Evolutionary conservation across 1,284 basidiomycete species (phyloP).

Genomic region (Ceratorhiza oryzae-sativae): DNA sequence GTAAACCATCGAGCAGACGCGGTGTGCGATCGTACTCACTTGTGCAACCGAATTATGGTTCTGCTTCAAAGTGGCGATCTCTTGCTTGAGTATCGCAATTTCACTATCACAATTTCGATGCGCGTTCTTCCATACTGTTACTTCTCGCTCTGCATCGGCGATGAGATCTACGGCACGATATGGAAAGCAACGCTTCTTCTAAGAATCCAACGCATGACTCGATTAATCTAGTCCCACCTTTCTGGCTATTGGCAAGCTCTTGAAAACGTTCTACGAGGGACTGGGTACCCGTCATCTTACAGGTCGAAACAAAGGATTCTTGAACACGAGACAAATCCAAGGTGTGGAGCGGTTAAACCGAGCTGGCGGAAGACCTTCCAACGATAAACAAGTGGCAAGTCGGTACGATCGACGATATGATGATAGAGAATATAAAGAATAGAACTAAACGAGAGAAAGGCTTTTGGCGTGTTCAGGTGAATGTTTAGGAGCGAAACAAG

Average conservation of each 20-base stretch:
- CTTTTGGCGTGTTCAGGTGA: slow-evolving; percentile 21
- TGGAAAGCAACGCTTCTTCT: not conserved
- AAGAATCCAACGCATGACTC: not conserved
- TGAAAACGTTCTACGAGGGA: slow-evolving; percentile 15
- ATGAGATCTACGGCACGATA: slow-evolving; percentile 10
- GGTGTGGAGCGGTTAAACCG: not conserved
- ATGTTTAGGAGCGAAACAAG: slow-evolving; percentile 19
- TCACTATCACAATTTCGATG: not conserved
- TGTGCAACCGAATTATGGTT: not conserved
- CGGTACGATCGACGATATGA: no score
- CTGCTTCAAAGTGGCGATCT: slow-evolving; percentile 21
- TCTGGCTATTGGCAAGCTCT: slow-evolving; percentile 11
- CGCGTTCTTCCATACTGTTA: slow-evolving; percentile 28
- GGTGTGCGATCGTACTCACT: not conserved
- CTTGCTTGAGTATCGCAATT: slow-evolving; percentile 6
- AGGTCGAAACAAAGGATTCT: not conserved
- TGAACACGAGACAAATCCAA: not conserved
- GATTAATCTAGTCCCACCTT: not conserved
- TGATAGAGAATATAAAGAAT: not conserved
- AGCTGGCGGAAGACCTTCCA: not conserved
- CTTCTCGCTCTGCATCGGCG: slow-evolving; percentile 26
- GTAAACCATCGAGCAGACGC: slow-evolving; percentile 2
- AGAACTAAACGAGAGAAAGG: slow-evolving; percentile 33
- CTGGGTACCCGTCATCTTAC: slow-evolving; percentile 4
- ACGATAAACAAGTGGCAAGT: not conserved